phyloP scores from a whole-genome alignment of 2,329 filamentous ascomycete genomes.

The Trematosphaeria pertusa region DNA sequence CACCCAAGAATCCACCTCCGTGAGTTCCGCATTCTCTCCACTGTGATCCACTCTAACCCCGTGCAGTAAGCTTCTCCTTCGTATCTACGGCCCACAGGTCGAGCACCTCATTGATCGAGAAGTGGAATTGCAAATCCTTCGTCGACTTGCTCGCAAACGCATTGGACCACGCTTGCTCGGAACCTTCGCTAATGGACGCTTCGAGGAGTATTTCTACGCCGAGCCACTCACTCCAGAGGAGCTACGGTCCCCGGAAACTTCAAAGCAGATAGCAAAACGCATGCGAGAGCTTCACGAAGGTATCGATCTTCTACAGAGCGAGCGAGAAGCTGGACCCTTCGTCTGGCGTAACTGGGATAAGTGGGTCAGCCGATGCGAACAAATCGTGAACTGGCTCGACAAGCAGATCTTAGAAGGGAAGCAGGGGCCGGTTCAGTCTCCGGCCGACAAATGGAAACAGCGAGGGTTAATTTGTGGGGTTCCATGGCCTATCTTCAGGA shows the following conservation, averaged over 20 bases:
- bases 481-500: conserved; percentile 79
- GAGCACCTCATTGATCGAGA: conserved; percentile 96
- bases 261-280: conserved; percentile 92
- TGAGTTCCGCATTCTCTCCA: conserved; percentile 52
- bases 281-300: conserved; percentile 97
- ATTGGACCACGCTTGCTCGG: conserved; percentile 92
- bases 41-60: too few relatives aligned
- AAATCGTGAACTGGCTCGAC: conserved; percentile 66
- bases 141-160: conserved; percentile 85
- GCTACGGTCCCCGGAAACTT: conserved; percentile 81
- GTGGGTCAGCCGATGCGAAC: conserved; percentile 76
- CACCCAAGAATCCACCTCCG: conserved; percentile 59
- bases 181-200: conserved; percentile 92
- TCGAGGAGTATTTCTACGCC: conserved; percentile 93
- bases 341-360: conserved; percentile 96
- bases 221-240: conserved; percentile 78
- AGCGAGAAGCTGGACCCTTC: conserved; percentile 78
- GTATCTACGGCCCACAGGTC: conserved; percentile 93
- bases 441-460: conserved; percentile 67
- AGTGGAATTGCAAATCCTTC: conserved; percentile 84
- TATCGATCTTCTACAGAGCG: conserved; percentile 80
- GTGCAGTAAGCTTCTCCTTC: conserved; percentile 78
- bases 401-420: conserved; percentile 60
- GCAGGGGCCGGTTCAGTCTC: conserved; percentile 43
- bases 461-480: conserved; percentile 82